Evolutionary conservation across 164 flowering plant genomes (phyloP).

Genomic region (Hamamelis virginiana): DNA sequence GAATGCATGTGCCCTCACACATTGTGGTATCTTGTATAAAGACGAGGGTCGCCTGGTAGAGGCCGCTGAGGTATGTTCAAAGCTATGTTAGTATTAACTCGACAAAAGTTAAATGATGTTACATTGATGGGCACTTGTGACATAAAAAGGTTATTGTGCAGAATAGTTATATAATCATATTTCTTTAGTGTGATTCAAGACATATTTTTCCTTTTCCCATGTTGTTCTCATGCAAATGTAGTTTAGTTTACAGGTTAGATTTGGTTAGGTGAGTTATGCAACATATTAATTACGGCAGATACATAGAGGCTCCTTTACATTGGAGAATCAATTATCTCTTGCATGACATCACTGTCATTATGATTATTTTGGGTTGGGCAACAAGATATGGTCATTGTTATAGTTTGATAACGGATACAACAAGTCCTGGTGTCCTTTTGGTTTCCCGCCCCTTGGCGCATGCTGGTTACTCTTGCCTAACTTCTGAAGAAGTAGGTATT

Average conservation of each 20-base stretch:
- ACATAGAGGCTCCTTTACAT: background rate
- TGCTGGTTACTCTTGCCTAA: no score
- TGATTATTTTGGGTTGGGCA: no score
- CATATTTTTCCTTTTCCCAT: background rate
- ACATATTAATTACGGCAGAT: background rate
- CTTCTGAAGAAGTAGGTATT: no score
- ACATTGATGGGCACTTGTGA: background rate
- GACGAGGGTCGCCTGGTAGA: constrained; percentile 92
- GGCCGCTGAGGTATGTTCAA: constrained; percentile 85
- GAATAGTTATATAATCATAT: background rate
- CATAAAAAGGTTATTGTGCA: background rate
- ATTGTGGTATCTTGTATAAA: constrained; percentile 90
- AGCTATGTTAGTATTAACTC: background rate
- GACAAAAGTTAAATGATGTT: background rate
- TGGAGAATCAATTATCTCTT: background rate
- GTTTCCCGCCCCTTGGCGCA: no score
- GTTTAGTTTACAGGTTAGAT: background rate
- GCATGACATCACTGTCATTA: no score
- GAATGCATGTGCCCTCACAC: constrained; percentile 93
- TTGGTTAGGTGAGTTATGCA: background rate
- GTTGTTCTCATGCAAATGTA: background rate
- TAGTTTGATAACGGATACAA: no score
- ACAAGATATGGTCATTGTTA: no score
- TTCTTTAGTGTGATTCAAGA: background rate
- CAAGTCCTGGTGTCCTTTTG: no score